Percentiles rank a stretch among this genome's conserved stretches.
phyloP scores from a whole-genome alignment of 345 rosid genomes.

The Microcos paniculata region DNA sequence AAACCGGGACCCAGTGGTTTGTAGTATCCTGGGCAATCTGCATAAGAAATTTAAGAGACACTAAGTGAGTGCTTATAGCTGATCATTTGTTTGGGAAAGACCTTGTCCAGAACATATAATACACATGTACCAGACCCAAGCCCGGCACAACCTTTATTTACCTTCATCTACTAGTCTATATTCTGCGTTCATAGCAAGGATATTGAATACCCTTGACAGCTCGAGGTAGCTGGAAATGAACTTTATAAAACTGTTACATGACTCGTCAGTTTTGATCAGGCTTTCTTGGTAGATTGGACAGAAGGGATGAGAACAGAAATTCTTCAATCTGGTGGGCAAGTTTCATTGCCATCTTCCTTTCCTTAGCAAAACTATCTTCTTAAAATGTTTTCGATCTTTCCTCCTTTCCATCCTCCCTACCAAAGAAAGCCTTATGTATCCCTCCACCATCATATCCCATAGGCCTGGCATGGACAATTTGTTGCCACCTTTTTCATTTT shows the following conservation, averaged over 20 bases:
- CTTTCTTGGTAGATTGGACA: not conserved
- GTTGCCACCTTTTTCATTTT: not conserved
- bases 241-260: not conserved
- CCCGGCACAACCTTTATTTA: not conserved
- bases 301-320: not conserved
- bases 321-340: not conserved
- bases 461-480: not conserved
- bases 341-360: not conserved
- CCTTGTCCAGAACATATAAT: not conserved
- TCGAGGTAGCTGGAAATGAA: not conserved
- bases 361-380: not conserved
- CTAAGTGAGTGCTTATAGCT: not conserved
- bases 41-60: not conserved
- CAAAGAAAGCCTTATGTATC: not conserved
- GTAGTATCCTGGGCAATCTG: not conserved
- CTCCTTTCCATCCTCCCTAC: not conserved
- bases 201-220: not conserved
- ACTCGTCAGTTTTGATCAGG: not conserved
- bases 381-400: not conserved
- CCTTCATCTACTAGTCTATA: not conserved
- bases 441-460: not conserved
- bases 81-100: not conserved
- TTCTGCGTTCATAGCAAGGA: not conserved
- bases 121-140: not conserved
- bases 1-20: constrained; percentile 1